Percentiles rank a stretch among this genome's conserved stretches.
Conservation (phyloP, 768 basidiomycete species). For the Boletus sensibilis region DNA sequence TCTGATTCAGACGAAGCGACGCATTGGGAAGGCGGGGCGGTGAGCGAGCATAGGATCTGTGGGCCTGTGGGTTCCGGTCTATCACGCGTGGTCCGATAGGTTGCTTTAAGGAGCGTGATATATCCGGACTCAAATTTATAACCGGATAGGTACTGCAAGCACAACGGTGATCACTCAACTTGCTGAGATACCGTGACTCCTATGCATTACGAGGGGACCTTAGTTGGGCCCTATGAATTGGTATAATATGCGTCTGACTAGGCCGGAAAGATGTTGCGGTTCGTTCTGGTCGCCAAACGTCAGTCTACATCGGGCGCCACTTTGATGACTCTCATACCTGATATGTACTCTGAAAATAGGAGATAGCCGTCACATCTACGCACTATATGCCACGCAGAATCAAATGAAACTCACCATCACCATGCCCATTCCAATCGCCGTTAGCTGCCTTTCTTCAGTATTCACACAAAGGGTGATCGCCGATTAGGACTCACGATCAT, state of each 20-base stretch:
- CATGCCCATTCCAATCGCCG: constrained; percentile 85
- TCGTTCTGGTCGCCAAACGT: constrained; percentile 44
- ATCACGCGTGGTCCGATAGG: background rate
- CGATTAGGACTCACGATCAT: constrained; percentile 46
- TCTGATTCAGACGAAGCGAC: background rate
- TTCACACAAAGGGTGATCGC: background rate
- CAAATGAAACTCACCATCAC: constrained; percentile 62
- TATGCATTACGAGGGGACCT: background rate
- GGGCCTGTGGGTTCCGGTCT: background rate
- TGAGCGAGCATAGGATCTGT: background rate
- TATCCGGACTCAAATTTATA: background rate
- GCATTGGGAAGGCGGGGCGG: background rate
- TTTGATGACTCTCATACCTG: constrained; percentile 43
- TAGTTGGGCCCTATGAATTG: constrained; percentile 89
- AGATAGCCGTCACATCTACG: background rate
- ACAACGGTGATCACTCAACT: background rate
- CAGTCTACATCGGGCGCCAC: background rate
- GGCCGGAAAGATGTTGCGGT: constrained; percentile 77
- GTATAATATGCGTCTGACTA: constrained; percentile 79
- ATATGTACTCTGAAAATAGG: constrained; percentile 61
- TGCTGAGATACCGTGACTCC: background rate
- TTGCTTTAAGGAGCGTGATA: background rate
- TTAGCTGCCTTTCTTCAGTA: constrained; percentile 40
- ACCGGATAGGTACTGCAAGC: background rate
- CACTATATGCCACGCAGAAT: background rate